Evolutionary conservation across 2,329 filamentous ascomycete genomes (phyloP), one percentile per base, ranked within the genome.

Genomic region (Fusarium sp.): DNA sequence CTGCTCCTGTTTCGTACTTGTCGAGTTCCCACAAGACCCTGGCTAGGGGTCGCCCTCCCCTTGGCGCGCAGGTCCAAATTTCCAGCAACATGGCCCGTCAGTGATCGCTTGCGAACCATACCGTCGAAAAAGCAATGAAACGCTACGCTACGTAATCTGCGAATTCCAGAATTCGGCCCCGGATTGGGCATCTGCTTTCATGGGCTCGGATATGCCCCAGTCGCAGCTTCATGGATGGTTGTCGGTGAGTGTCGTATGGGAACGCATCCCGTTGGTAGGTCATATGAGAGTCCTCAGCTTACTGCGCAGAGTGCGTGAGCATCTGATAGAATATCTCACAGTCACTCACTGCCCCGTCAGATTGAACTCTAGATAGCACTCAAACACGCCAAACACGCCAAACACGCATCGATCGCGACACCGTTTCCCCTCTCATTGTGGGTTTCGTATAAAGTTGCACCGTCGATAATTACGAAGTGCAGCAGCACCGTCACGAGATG

Each of bases 61-160:
- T 75, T 73, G 66, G 74, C 74, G 44, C 73, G 77, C 75, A 74
- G 69, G 66, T 78, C 72, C 77, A 78, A 78, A 78, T 78, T 78
- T 78, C 76, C 72, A 77, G 59, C 56, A 65, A 71, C 67, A 57
- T 71, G 72, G 70, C 68, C 49, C 24, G 35, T 56, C 49, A 44
- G 61, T 62, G 66, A 71, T 77, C 59, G 62, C 66, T 68, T 59
- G 38, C 66, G 65, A 67, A 55, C 75, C 69, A 74, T 66, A 51
- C 64, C 56, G 31, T 64, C 66, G 49, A 66, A 62, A 73, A 64
- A 61, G 51, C 62, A 77, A 76, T 64, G 68, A 65, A 67, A 74
- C 64, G 44, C 64, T 65, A 64, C 53, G 64, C 65, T 67, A 60
- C 62, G 69, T 68, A 70, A 69, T 72, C 69, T 69, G 65, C 62